These are phyloP conservation scores for Cladosporium sp. DNA, from an alignment of 2,329 filamentous ascomycete species.

Conservation along the genomic window DNA sequence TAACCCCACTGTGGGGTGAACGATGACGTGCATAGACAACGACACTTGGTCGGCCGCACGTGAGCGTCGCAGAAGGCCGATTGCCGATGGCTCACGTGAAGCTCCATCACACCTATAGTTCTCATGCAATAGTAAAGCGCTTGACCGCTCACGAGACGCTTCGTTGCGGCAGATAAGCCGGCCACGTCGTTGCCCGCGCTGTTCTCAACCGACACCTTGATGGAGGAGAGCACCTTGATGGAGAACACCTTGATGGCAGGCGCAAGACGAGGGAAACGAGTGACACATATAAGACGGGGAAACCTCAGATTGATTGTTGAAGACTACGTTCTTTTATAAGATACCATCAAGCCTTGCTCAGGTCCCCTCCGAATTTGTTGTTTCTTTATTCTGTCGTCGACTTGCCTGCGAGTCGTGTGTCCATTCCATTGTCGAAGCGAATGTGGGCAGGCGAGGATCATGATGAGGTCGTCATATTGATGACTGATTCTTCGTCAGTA, in stretches of 20 bases:
- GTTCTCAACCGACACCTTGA: constrained; percentile 10
- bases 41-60: neutral
- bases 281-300: constrained; percentile 4
- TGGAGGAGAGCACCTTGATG: constrained; percentile 6
- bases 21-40: neutral
- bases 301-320: neutral
- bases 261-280: neutral
- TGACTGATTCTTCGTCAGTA: constrained; percentile 3
- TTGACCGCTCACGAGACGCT: neutral
- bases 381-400: neutral
- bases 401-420: neutral
- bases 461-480: constrained; percentile 2
- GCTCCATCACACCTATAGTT: neutral
- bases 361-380: neutral
- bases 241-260: neutral
- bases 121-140: constrained; percentile 1
- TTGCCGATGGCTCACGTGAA: neutral
- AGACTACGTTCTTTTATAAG: constrained; percentile 1
- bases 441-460: constrained; percentile 6
- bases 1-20: constrained; percentile 1
- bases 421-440: constrained; percentile 11
- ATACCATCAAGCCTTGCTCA: neutral
- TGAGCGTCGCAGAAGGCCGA: neutral
- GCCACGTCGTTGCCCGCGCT: neutral
- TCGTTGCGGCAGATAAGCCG: neutral